phyloP scores from a whole-genome alignment of 163 green algal genomes.

The Scenedesmus sp. region DNA sequence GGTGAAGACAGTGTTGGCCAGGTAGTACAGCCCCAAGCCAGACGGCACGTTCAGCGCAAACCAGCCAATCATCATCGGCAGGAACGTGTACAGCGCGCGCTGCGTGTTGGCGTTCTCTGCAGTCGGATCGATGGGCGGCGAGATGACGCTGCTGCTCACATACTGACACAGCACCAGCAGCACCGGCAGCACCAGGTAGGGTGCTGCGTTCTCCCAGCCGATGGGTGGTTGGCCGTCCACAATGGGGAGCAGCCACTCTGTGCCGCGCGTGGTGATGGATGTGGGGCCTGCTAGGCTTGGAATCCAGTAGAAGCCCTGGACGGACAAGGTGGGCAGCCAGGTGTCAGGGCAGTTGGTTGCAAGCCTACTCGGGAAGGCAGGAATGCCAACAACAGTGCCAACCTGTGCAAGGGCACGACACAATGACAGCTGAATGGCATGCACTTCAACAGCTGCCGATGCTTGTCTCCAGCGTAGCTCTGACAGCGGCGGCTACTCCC shows the following conservation, averaged over 20 bases:
- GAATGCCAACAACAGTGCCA: background rate
- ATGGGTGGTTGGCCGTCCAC: conserved; percentile 87
- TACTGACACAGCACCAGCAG: conserved; percentile 87
- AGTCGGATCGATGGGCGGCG: conserved; percentile 67
- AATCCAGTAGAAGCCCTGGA: conserved; percentile 90
- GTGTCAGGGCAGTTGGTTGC: no score
- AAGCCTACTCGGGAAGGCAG: background rate
- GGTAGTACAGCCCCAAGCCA: conserved; percentile 94
- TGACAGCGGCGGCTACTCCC: background rate
- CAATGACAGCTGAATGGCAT: background rate
- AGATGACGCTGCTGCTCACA: conserved; percentile 81
- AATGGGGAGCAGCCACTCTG: conserved; percentile 89
- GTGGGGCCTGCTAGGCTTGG: conserved; percentile 84
- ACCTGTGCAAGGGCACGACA: background rate
- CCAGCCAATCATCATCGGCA: conserved; percentile 94
- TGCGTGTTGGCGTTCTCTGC: conserved; percentile 65
- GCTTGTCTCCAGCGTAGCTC: background rate
- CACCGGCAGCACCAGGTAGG: conserved; percentile 90
- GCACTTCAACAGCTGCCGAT: background rate
- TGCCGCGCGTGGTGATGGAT: conserved; percentile 65
- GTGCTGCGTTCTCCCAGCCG: conserved; percentile 82
- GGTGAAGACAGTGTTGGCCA: conserved; percentile 90
- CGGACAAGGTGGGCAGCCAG: background rate
- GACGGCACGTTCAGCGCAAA: conserved; percentile 92
- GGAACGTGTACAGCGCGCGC: conserved; percentile 62